These are phyloP conservation scores for Microstegium vimineum DNA, from an alignment of 176 grass and related monocot species.

Conservation along the genomic window DNA sequence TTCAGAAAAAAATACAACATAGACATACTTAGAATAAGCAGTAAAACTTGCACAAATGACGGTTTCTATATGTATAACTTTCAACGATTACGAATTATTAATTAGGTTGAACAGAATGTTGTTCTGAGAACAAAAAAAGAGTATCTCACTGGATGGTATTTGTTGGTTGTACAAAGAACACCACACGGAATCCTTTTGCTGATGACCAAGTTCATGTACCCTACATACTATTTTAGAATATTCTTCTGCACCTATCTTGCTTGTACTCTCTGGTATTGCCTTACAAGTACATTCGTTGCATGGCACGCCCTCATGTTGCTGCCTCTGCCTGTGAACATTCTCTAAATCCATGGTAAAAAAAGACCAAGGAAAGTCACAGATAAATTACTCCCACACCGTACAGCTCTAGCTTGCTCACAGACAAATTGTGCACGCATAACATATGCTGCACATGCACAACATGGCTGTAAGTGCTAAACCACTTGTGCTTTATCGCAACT, in stretches of 20 bases:
- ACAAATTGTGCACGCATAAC: not conserved
- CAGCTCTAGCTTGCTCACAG: not conserved
- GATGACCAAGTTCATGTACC: slow-evolving; percentile 26
- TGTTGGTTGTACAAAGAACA: slow-evolving; percentile 18
- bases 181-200: slow-evolving; percentile 13
- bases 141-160: not conserved
- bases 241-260: slow-evolving; percentile 26
- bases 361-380: slow-evolving; percentile 8
- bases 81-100: not conserved
- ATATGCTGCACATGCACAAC: not conserved
- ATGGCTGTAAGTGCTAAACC: not conserved
- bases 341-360: slow-evolving; percentile 3
- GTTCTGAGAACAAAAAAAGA: slow-evolving; percentile 1
- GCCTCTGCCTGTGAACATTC: slow-evolving; percentile 13
- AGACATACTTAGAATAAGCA: slow-evolving; percentile 2
- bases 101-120: slow-evolving; percentile 27
- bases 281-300: not conserved
- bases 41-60: slow-evolving; percentile 1
- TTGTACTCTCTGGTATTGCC: not conserved
- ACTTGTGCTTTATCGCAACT: not conserved
- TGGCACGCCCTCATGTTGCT: slow-evolving; percentile 1
- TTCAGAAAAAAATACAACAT: not conserved
- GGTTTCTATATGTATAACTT: not conserved
- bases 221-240: slow-evolving; percentile 36
- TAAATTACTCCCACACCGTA: not conserved